phyloP scores from a whole-genome alignment of 805 yeast genomes.

The Hanseniaspora occidentalis region DNA sequence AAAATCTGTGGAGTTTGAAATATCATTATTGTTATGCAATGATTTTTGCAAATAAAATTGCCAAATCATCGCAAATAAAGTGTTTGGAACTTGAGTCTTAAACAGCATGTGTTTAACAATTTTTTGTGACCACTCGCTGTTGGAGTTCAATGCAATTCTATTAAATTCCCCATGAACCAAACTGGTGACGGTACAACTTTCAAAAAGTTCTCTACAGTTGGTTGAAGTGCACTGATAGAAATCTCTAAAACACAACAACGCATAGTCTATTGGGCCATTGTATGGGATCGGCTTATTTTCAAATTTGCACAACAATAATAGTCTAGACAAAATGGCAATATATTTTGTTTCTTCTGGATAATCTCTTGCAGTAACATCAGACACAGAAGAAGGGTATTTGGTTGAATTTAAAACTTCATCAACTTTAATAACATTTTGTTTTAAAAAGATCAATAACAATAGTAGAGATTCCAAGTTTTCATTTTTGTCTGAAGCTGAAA shows the following conservation, averaged over 20 bases:
- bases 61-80: constrained; percentile 39
- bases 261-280: constrained; percentile 60
- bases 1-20: neutral
- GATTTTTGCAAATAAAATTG: constrained; percentile 24
- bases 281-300: constrained; percentile 42
- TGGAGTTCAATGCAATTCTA: constrained; percentile 31
- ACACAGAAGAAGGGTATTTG: constrained; percentile 16
- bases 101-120: constrained; percentile 53
- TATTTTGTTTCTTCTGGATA: constrained; percentile 27
- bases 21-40: constrained; percentile 18
- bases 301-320: constrained; percentile 33
- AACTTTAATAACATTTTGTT: constrained; percentile 16
- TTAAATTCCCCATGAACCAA: constrained; percentile 46
- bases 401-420: constrained; percentile 14
- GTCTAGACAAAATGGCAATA: constrained; percentile 34
- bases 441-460: constrained; percentile 30
- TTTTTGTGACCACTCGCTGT: constrained; percentile 41
- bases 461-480: constrained; percentile 32
- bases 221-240: constrained; percentile 40
- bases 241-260: constrained; percentile 54
- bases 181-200: constrained; percentile 37
- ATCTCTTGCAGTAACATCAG: constrained; percentile 29
- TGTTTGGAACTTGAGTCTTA: constrained; percentile 39
- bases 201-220: constrained; percentile 42
- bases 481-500: constrained; percentile 21